Conservation (phyloP, 192 early-diverging fungal genomes). For the Gryganskiella cystojenkinii region DNA sequence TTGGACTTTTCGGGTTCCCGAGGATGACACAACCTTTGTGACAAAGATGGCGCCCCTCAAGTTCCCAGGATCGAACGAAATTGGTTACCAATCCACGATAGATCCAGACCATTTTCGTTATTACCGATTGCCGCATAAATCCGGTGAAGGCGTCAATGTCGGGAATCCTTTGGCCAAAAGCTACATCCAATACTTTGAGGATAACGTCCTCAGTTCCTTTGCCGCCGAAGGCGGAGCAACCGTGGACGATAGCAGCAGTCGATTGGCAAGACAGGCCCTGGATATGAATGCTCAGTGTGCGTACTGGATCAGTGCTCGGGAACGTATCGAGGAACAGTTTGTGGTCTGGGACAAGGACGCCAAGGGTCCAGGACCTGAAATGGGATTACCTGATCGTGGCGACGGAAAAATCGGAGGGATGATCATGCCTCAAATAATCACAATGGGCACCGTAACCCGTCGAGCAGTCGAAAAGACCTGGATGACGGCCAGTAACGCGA, state of each 20-base stretch:
- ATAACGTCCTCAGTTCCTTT: slow-evolving; percentile 78
- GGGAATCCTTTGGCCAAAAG: slow-evolving; percentile 90
- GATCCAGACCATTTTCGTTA: slow-evolving; percentile 62
- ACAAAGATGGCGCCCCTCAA: slow-evolving; percentile 18
- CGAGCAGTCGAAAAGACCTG: slow-evolving; percentile 93
- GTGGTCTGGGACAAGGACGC: slow-evolving; percentile 75
- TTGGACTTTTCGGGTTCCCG: slow-evolving; percentile 85
- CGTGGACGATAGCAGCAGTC: slow-evolving; percentile 5
- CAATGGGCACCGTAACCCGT: slow-evolving; percentile 97
- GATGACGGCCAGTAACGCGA: slow-evolving; percentile 96
- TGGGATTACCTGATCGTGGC: slow-evolving; percentile 53
- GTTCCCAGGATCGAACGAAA: slow-evolving; percentile 44
- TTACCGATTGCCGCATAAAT: slow-evolving; percentile 87
- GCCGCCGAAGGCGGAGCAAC: slow-evolving; percentile 41
- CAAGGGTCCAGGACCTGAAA: slow-evolving; percentile 38
- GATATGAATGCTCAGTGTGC: slow-evolving; percentile 80
- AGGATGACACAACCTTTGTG: slow-evolving; percentile 36
- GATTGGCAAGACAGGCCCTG: slow-evolving; percentile 81
- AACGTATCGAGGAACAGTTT: slow-evolving; percentile 86
- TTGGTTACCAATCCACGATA: slow-evolving; percentile 57
- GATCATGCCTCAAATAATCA: slow-evolving; percentile 90
- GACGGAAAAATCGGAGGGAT: slow-evolving; percentile 64
- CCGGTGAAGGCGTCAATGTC: slow-evolving; percentile 80
- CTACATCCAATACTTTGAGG: slow-evolving; percentile 83
- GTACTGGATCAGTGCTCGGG: slow-evolving; percentile 92